Evolutionary conservation across 2,329 filamentous ascomycete genomes (phyloP), one percentile per base, ranked within the genome.

Genomic region (Microdochium nivale): DNA sequence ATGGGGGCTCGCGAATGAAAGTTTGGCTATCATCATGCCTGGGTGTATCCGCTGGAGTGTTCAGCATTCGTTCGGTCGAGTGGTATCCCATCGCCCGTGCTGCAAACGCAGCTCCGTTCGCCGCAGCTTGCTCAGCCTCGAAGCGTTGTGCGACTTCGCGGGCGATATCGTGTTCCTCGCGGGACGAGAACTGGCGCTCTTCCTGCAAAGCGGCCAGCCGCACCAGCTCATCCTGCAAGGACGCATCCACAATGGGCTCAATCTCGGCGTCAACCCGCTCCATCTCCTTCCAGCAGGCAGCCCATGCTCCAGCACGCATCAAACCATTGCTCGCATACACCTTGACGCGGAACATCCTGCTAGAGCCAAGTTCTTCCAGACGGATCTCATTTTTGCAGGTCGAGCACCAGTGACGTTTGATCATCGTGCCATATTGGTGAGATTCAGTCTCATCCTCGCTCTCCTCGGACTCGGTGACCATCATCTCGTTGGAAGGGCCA

Each of bases 231-330:
- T 77, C 76, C 51, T 83, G 76, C 13, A 86, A 63, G 1, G 74
- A 68, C 0, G 79, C 66, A 19, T 83, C 79, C 11, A 90, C 77
- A 62, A 85, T 80, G 3, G 94, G 87, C 60, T 88, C 82, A 50
- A 99, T 81, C 67, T 97, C 92, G 1, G 95, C 88, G 63, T 99
- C 94, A 0, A 97, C 89, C n/a, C 92, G 81, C 70, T 99, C 94
- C 94, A 99, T 99, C 68, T 97, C 92, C 59, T 83, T 87, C 92
- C 92, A 99, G 53, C 89, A 92, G 2, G 91, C 91, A 3, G 82
- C 81, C 94, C 94, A 99, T 0, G 94, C 92, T 0, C 90, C 90
- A 4, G 89, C 85, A 53, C 84, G 82, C 89, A 99, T 95, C 48
- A 97, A 73, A 0, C 94, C 94, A 67, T 97, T 99, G 50, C 90